Evolutionary conservation across 2,329 filamentous ascomycete species (phyloP).

Genomic region (Pseudocercospora fuligena): DNA sequence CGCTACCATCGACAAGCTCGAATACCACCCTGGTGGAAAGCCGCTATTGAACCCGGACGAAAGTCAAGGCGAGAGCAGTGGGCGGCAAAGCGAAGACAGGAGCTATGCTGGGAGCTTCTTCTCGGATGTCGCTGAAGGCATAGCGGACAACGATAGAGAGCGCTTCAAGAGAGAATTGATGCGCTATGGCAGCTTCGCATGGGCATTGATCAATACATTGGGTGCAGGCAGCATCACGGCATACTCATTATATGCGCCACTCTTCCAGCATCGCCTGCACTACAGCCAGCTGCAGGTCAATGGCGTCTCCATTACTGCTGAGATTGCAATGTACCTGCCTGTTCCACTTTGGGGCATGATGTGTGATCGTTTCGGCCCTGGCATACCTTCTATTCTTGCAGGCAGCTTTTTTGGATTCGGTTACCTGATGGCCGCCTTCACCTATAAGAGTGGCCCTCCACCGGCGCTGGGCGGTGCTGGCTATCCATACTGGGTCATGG

Average conservation of each 20-base stretch:
- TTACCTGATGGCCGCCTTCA: slow-evolving; percentile 80
- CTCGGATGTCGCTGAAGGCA: slow-evolving; percentile 64
- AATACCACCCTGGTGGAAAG: slow-evolving; percentile 49
- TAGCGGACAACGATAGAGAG: slow-evolving; percentile 61
- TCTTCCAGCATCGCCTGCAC: slow-evolving; percentile 82
- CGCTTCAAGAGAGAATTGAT: slow-evolving; percentile 59
- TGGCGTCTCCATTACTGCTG: slow-evolving; percentile 82
- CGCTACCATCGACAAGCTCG: slow-evolving; percentile 55
- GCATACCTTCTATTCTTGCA: slow-evolving; percentile 74
- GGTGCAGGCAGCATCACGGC: slow-evolving; percentile 91
- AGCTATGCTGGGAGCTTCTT: slow-evolving; percentile 61
- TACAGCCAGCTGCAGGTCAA: slow-evolving; percentile 95
- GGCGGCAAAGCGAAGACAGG: slow-evolving; percentile 46
- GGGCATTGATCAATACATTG: slow-evolving; percentile 67
- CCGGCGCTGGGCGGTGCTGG: slow-evolving; percentile 57
- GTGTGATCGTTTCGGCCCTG: slow-evolving; percentile 86
- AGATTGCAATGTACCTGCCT: slow-evolving; percentile 88
- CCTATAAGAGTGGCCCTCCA: slow-evolving; percentile 68
- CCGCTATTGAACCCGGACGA: slow-evolving; percentile 47
- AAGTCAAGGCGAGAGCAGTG: slow-evolving; percentile 31
- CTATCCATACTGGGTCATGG: slow-evolving; percentile 81
- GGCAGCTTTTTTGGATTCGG: slow-evolving; percentile 76
- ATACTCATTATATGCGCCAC: slow-evolving; percentile 90
- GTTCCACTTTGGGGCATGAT: slow-evolving; percentile 88
- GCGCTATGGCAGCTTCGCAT: slow-evolving; percentile 62